Evolutionary conservation across 2,329 filamentous ascomycete genomes (phyloP).

Genomic region (Tolypocladium endophyticum): DNA sequence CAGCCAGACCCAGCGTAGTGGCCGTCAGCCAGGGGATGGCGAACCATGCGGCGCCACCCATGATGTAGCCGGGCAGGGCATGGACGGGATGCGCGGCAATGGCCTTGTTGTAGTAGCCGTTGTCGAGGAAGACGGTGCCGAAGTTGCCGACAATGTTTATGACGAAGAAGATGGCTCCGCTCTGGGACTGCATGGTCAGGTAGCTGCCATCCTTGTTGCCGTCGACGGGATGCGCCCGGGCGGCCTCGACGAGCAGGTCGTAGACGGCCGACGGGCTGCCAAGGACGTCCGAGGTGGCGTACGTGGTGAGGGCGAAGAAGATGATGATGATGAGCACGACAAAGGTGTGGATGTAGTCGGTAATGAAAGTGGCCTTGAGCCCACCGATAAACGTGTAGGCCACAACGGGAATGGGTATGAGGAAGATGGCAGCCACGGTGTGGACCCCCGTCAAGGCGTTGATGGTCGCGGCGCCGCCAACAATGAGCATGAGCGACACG

Average conservation of each 20-base stretch:
- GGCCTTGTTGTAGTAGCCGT: conserved; percentile 88
- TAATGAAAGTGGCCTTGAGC: conserved; percentile 80
- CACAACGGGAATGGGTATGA: conserved; percentile 28
- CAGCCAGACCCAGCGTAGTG: conserved; percentile 78
- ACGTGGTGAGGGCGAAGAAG: conserved; percentile 72
- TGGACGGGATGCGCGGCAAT: conserved; percentile 80
- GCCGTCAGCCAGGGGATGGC: conserved; percentile 86
- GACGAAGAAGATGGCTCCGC: conserved; percentile 82
- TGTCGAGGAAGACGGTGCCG: conserved; percentile 75
- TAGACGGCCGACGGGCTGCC: conserved; percentile 71
- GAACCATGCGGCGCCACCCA: conserved; percentile 83
- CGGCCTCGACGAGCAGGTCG: conserved; percentile 62
- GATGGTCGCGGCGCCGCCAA: conserved; percentile 59
- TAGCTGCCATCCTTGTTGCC: conserved; percentile 78
- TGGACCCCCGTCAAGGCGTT: conserved; percentile 29
- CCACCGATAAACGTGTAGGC: conserved; percentile 69
- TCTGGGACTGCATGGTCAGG: conserved; percentile 62
- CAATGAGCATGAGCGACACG: conserved; percentile 81
- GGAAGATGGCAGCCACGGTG: conserved; percentile 59
- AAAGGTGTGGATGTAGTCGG: conserved; percentile 81
- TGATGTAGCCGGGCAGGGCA: conserved; percentile 78
- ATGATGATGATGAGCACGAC: conserved; percentile 77
- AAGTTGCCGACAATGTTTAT: conserved; percentile 83
- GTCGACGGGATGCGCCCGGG: conserved; percentile 59
- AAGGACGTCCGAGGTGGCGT: conserved; percentile 60